A percentile compares a stretch with the other conserved stretches of the same genome.
phyloP scores from a whole-genome alignment of 495 filamentous ascomycete genomes.

The Cercophora newfieldiana region DNA sequence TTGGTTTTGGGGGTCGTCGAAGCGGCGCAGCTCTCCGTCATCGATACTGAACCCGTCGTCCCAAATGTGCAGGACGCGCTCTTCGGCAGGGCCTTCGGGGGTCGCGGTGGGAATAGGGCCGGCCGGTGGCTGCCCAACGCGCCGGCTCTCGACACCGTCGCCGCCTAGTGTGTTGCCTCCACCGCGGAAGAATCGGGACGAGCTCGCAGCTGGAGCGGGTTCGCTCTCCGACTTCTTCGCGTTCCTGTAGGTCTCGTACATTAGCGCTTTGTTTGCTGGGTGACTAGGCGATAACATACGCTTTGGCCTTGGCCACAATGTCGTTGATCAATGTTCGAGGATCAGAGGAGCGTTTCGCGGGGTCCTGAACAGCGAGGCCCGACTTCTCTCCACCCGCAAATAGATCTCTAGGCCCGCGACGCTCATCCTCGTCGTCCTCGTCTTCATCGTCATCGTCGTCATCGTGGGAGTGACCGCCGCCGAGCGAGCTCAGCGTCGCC shows the following conservation, averaged over 20 bases:
- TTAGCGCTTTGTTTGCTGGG: slow-evolving; percentile 9
- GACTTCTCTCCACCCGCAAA: slow-evolving; percentile 98
- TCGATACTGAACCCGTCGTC: slow-evolving; percentile 92
- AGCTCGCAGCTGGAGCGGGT: slow-evolving; percentile 35
- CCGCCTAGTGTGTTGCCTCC: slow-evolving; percentile 85
- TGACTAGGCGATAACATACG: slow-evolving; percentile 51
- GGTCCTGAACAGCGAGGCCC: slow-evolving; percentile 91
- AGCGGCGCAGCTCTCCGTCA: slow-evolving; percentile 85
- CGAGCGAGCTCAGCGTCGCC: slow-evolving; percentile 58
- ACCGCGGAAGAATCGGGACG: slow-evolving; percentile 69
- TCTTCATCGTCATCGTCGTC: slow-evolving; percentile 60
- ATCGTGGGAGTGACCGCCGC: slow-evolving; percentile 47
- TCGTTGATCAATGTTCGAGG: slow-evolving; percentile 69
- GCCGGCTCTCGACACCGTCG: slow-evolving; percentile 76
- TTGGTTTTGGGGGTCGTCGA: slow-evolving; percentile 84
- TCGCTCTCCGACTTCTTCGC: slow-evolving; percentile 49
- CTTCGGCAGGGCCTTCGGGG: slow-evolving; percentile 48
- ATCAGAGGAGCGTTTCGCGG: slow-evolving; percentile 54
- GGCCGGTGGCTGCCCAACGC: slow-evolving; percentile 64
- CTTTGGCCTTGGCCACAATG: slow-evolving; percentile 79
- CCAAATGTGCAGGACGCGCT: slow-evolving; percentile 85
- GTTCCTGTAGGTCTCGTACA: slow-evolving; percentile 37
- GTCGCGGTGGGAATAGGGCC: slow-evolving; percentile 36
- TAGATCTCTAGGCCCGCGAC: slow-evolving; percentile 70
- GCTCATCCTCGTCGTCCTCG: slow-evolving; percentile 62